Evolutionary conservation across 352 stramenopile genomes (phyloP).

Genomic region (Pythium phragmiticola): DNA sequence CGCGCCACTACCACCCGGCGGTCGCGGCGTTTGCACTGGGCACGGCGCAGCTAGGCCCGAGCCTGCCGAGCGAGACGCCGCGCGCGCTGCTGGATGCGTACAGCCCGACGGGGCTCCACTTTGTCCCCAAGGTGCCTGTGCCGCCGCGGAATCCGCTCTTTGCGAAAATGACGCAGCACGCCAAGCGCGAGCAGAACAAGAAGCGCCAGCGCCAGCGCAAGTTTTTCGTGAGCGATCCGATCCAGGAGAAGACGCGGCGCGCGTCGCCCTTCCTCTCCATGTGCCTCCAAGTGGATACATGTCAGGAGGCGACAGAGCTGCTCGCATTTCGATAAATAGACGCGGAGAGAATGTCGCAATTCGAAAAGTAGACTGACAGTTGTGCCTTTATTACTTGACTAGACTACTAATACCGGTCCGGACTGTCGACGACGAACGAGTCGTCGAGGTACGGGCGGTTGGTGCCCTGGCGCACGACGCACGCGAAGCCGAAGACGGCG

Average conservation of each 20-base stretch:
- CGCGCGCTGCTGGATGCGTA: constrained; percentile 65
- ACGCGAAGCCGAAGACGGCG: constrained; percentile 55
- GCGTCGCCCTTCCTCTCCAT: constrained; percentile 38
- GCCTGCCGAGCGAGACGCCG: constrained; percentile 66
- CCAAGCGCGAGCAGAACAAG: constrained; percentile 55
- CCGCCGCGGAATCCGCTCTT: constrained; percentile 68
- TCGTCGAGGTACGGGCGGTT: constrained; percentile 26
- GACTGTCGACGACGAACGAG: constrained; percentile 27
- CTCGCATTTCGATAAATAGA: constrained; percentile 34
- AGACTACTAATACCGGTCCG: constrained; percentile 11
- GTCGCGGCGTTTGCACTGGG: constrained; percentile 65
- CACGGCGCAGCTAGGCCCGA: constrained; percentile 59
- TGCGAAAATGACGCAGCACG: constrained; percentile 55
- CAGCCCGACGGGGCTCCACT: constrained; percentile 39
- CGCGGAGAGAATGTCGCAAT: background rate
- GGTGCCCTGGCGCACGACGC: constrained; percentile 43
- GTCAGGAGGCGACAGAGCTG: background rate
- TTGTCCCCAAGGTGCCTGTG: constrained; percentile 61
- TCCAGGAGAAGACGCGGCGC: constrained; percentile 28
- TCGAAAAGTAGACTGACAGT: background rate
- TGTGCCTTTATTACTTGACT: background rate
- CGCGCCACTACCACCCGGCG: constrained; percentile 83
- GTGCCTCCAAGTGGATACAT: constrained; percentile 34
- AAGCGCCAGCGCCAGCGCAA: constrained; percentile 55
- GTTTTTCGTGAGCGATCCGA: constrained; percentile 71